Evolutionary conservation across 1,284 basidiomycete species (phyloP), one percentile per base, ranked within the genome.

Genomic region (Trametes versicolor): DNA sequence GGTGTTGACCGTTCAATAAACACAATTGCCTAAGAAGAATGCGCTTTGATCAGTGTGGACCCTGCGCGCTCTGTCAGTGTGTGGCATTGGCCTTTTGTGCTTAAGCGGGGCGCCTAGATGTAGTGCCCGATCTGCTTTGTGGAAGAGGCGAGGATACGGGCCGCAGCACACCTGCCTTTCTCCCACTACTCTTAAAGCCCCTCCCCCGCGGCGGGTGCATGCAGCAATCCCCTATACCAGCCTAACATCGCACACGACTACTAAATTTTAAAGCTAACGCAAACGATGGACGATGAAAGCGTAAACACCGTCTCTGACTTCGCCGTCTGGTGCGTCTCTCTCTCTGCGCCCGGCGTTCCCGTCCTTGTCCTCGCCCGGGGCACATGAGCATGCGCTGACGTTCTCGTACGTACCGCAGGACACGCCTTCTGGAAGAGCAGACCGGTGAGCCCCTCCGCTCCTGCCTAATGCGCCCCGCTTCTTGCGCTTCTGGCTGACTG

Each of bases 361-460:
- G 36, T 52, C 25, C 54, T 21, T 39, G 21, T 25, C 19, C 27
- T 23, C 25, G 19, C 57, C 50, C 17, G 48, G 52, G 60, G 60
- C 53, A 56, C 60, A 57, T 57, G 57, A 48, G 59, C 29, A 32
- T 32, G 29, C 29, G 29, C 48, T 39, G 55, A 59, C 32, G 25
- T 29, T 27, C 19, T 27, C 57, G 43, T 50, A 43, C 39, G 12
- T 32, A 25, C 58, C 36, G 55, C 53, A 77, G 76, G 77, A 76
- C 75, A 57, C 65, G 70, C 15, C 75, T 77, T 64, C 70, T 77
- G 43, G 64, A 69, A 32, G 74, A 78, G 39, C 77, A 78, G 64
- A 76, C 75, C 55, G 62, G 77, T 77, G 54, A 59, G 72, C 59
- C 27, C 43, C 25, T 48, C 37, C 17, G 4, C 25, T 48, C 37